Conservation (phyloP, 345 rosid species). For the Euclidium syriacum region DNA sequence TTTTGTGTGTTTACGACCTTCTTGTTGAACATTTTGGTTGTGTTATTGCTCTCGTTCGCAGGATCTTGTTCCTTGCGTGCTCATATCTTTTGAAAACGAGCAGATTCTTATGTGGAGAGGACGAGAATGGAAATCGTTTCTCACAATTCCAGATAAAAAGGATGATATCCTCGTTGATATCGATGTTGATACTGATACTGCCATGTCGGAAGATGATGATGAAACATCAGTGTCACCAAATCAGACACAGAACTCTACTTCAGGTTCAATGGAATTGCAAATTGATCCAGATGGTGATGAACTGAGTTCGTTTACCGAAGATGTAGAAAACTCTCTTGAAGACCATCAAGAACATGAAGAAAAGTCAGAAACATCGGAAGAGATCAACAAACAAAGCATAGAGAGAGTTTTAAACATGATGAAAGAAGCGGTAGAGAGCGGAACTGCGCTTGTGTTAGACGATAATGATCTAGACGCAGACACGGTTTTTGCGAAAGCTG, state of each 20-base stretch:
- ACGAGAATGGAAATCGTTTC: constrained; percentile 58
- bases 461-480: constrained; percentile 54
- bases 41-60: constrained; percentile 26
- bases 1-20: neutral
- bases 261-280: constrained; percentile 22
- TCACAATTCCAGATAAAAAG: constrained; percentile 30
- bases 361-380: constrained; percentile 24
- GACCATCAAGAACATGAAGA: constrained; percentile 13
- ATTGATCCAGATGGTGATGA: constrained; percentile 15
- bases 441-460: constrained; percentile 57
- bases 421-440: constrained; percentile 70
- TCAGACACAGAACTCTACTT: constrained; percentile 7
- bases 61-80: constrained; percentile 88
- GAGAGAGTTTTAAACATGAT: constrained; percentile 43
- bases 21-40: neutral
- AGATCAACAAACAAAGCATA: constrained; percentile 23
- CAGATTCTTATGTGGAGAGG: constrained; percentile 91
- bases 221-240: constrained; percentile 10
- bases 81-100: constrained; percentile 72
- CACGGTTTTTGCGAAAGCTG: constrained; percentile 43
- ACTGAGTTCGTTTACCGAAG: too few species aligned
- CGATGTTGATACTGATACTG: constrained; percentile 21
- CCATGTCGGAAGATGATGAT: constrained; percentile 31
- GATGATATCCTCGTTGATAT: constrained; percentile 23
- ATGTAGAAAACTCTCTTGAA: neutral